Base-by-base conservation (phyloP, 495 filamentous ascomycete species). In the Corynascus novoguineensis region DNA sequence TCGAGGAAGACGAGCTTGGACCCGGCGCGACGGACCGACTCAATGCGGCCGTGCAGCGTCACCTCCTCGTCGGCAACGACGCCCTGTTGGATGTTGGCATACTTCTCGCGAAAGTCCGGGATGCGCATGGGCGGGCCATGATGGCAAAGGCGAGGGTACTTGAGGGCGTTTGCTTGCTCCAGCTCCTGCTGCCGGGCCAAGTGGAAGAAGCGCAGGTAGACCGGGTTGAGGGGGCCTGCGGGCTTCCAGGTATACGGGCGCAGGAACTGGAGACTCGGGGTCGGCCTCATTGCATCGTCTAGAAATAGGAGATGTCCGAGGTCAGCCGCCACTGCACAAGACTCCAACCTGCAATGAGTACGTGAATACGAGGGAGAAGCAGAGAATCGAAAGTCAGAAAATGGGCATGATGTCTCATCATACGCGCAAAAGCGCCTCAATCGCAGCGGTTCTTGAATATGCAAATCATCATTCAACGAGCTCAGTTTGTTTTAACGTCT, bases 391-490 rank as follows among this genome's bases (percentile, higher is more conserved):
- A 41, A 49, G 50, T 79, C 74, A 77, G 77, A 75, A 68, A 73
- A 70, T 70, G 67, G 73, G 70, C 72, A 63, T 68, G n/a, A n/a
- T n/a, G n/a, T 81, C 71, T 77, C 78, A 83, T 86, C 84, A 86
- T 81, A 77, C 64, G 68, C 81, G 77, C 55, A 68, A n/a, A n/a
- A 69, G 67, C 76, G 80, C 80, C 83, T 93, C 89, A 92, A 84
- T 87, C 88, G 91, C 92, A 95, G 90, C 90, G 91, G 90, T 96
- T 96, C 91, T 80, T 75, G 66, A 68, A 68, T 62, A 66, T 68
- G 66, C 70, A 63, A 69, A 74, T 81, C 78, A 78, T 73, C 54
- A 68, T 54, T 17, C n/a, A n/a, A n/a, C n/a, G 37, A 29, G 28
- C 14, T 5, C 28, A 19, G 25, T 24, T 8, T 28, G n/a, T 44